phyloP scores from a whole-genome alignment of 2,329 filamentous ascomycete species.

The Spiromastix sp. region DNA sequence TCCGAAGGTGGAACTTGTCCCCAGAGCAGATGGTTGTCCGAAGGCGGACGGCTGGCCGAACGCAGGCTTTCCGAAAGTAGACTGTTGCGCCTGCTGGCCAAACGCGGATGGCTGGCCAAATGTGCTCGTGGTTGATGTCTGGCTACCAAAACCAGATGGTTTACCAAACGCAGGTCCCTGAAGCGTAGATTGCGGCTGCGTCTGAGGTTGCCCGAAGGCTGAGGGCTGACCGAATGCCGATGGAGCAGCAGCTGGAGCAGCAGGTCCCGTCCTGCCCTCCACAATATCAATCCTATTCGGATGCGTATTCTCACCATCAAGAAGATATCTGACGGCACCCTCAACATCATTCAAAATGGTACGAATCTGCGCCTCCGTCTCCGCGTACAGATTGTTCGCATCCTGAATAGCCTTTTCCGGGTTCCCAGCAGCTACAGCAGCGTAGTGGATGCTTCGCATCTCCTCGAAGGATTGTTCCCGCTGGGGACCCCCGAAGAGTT shows the following conservation, averaged over 20 bases:
- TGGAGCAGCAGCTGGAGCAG: conserved; percentile 5
- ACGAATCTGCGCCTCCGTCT: conserved; percentile 61
- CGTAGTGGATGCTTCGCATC: conserved; percentile 62
- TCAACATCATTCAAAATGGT: conserved; percentile 58
- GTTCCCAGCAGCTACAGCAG: conserved; percentile 52
- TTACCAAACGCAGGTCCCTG: conserved; percentile 26
- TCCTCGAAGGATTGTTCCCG: conserved; percentile 87
- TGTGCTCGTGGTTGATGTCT: conserved; percentile 11
- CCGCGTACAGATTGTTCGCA: conserved; percentile 47
- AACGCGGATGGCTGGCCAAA: conserved; percentile 29
- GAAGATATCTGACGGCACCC: conserved; percentile 61
- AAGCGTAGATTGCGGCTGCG: neutral
- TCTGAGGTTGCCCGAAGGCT: conserved; percentile 25
- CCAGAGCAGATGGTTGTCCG: neutral
- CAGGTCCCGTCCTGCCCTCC: conserved; percentile 21
- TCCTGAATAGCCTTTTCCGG: conserved; percentile 42
- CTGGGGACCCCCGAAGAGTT: conserved; percentile 69
- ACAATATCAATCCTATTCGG: conserved; percentile 59
- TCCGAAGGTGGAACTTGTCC: conserved; percentile 16
- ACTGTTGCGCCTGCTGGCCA: conserved; percentile 19
- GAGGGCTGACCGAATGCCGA: conserved; percentile 14
- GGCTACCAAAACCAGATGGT: conserved; percentile 18
- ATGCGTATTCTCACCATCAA: conserved; percentile 56
- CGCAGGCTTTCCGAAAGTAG: conserved; percentile 16
- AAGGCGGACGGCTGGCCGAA: neutral